Evolutionary conservation across 1,284 basidiomycete genomes (phyloP), one percentile per base, ranked within the genome.

Genomic region (Austroboletus niveus): DNA sequence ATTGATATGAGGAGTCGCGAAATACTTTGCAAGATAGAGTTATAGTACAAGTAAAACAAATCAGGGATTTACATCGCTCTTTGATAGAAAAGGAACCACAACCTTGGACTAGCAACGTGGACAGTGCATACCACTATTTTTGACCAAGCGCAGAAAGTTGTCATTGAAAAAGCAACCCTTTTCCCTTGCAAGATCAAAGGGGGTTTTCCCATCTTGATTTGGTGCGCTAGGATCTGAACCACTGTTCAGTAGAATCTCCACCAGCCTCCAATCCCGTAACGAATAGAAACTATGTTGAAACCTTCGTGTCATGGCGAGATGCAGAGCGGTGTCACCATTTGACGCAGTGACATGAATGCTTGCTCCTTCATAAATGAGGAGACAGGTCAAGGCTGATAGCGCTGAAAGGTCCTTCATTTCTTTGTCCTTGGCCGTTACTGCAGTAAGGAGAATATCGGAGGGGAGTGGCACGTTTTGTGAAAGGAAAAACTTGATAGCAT

Each of bases 71-170:
- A 29, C 27, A 7, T 29, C 6, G 27, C 27, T 29, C 27, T 8
- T 29, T 29, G 27, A 6, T 29, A 8, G 4, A 7, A 29, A 7
- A 29, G 6, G 7, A 29, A 29, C 6, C 8, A 5, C 8, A 29
- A 5, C 27, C 27, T 29, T 29, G 4, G 8, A 29, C 27, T 29
- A 8, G 27, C 5, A 29, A 29, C 27, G 27, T 29, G 27, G 27
- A 29, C 27, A 29, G 1, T 29, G 27, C 27, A 24, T 29, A 29
- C 27, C 27, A 29, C 4, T 29, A 29, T 29, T 29, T 29, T 5
- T n/a, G 12, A 54, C 20, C 24, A 52, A 47, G 6, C 51, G 51
- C 2, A 10, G 27, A 14, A 52, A 52, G 34, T 52, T 52, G 12
- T 38, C 22, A 1, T 32, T 14, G 22, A 35, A 32, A 17, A 32